Base-by-base conservation (phyloP, 2,329 filamentous ascomycete species). In the Pseudocercospora musae region DNA sequence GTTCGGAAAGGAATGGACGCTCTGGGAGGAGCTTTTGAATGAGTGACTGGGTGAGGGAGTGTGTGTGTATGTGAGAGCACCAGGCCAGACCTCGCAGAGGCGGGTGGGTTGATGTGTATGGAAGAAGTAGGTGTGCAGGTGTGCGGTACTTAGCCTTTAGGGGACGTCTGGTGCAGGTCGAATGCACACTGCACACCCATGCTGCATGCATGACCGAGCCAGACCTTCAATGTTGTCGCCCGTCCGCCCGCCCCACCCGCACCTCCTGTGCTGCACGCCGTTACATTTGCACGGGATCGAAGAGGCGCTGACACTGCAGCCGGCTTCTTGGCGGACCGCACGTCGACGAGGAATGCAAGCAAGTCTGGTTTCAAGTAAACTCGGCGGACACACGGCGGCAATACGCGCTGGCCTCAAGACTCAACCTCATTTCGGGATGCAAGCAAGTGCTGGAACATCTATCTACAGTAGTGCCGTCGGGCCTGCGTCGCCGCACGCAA, bases 71-170 rank as follows among this genome's bases (percentile, higher is more conserved):
- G 63, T 59, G 63, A 53, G 65, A 66, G 63, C 63, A 68, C 68
- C 66, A 66, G 69, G 67, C 68, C 66, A 65, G 64, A 69, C 68
- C 70, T 71, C 66, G 49, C 68, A 71, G 68, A 72, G 69, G 68
- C 65, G 64, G 60, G 62, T 44, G 64, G 60, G 62, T 44, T 55
- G 37, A 59, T 56, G 49, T 52, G 59, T 63, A 66, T 65, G 63
- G 33, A 54, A 59, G 57, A 29, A 54, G 62, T 10, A 55, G 66
- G 64, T 62, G 66, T 62, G 64, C 59, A 59, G 56, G 62, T 58
- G 11, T 29, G 44, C 54, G 64, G 64, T 65, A 65, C 62, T 64
- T 68, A 64, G n/a, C n/a, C n/a, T n/a, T n/a, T n/a, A n/a, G n/a
- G n/a, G n/a, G n/a, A n/a, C n/a, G 59, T 60, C 58, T 57, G 60